Conservation (phyloP, 768 basidiomycete genomes). For the Chalciporus pseudorubinellus region DNA sequence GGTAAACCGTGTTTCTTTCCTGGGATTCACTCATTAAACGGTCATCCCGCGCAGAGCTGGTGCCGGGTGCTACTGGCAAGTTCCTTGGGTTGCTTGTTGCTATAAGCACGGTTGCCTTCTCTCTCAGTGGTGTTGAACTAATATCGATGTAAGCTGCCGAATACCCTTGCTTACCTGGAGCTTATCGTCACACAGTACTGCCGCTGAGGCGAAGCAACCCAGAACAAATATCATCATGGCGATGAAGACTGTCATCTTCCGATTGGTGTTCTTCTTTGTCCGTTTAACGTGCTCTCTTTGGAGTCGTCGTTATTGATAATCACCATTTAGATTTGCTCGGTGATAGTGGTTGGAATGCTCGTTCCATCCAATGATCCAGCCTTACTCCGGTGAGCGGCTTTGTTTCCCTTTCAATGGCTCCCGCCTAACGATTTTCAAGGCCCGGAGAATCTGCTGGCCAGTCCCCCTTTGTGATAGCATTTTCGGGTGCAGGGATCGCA, state of each 20-base stretch:
- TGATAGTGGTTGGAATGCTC: constrained; percentile 69
- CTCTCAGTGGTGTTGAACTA: constrained; percentile 75
- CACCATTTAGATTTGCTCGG: constrained; percentile 17
- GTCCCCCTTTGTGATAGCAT: constrained; percentile 85
- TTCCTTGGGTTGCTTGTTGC: constrained; percentile 23
- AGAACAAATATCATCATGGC: constrained; percentile 78
- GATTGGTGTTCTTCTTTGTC: constrained; percentile 48
- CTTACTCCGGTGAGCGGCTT: constrained; percentile 40
- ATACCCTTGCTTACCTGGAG: constrained; percentile 6
- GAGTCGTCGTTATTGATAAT: background rate
- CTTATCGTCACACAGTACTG: constrained; percentile 44
- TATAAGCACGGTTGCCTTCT: constrained; percentile 49
- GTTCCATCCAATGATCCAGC: constrained; percentile 63
- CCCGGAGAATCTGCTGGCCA: constrained; percentile 48
- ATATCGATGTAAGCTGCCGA: constrained; percentile 55
- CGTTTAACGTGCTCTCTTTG: background rate
- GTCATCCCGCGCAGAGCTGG: constrained; percentile 8
- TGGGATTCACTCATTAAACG: background rate
- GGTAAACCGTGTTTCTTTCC: background rate
- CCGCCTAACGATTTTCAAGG: constrained; percentile 3
- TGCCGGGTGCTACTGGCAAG: constrained; percentile 20
- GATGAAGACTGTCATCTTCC: constrained; percentile 73
- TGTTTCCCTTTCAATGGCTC: background rate
- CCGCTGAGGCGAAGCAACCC: constrained; percentile 75
- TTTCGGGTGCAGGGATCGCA: constrained; percentile 68